Conservation (phyloP, 192 early-diverging fungal species). For the Helicostylum pulchrum region DNA sequence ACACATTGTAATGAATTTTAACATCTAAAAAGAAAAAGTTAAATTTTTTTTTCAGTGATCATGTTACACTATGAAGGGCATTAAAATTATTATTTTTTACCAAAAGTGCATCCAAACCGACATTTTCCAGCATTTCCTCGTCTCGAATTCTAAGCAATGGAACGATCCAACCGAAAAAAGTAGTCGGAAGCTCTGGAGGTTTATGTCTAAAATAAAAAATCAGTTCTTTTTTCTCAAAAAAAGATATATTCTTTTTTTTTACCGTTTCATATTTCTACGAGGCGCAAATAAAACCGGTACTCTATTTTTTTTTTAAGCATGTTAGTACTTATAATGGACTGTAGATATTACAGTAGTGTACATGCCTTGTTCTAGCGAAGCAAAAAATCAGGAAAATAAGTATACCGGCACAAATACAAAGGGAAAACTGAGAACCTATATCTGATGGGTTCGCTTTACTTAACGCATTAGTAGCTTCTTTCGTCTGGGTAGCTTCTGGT, state of each 20-base stretch:
- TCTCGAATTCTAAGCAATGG: slow-evolving; percentile 41
- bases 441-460: slow-evolving; percentile 15
- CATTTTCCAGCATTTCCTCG: slow-evolving; percentile 44
- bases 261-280: slow-evolving; percentile 33
- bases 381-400: slow-evolving; percentile 29
- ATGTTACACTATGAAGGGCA: neutral
- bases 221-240: too few relatives aligned
- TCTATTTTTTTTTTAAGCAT: slow-evolving; percentile 9
- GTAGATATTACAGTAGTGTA: slow-evolving; percentile 4
- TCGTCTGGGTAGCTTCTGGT: too few relatives aligned
- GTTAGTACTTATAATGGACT: neutral
- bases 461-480: neutral
- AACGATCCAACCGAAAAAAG: slow-evolving; percentile 55
- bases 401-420: slow-evolving; percentile 17
- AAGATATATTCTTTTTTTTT: neutral
- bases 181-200: slow-evolving; percentile 39
- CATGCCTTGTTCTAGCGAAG: slow-evolving; percentile 17
- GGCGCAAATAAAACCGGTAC: slow-evolving; percentile 25
- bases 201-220: slow-evolving; percentile 31
- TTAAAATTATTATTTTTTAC: slow-evolving; percentile 27
- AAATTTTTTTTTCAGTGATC: neutral
- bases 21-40: slow-evolving; percentile 35
- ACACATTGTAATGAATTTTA: slow-evolving; percentile 47
- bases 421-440: slow-evolving; percentile 19
- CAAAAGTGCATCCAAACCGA: slow-evolving; percentile 59